Percentiles rank a stretch among this genome's conserved stretches.
Conservation (phyloP, 1,284 basidiomycete species). For the Cutaneotrichosporon arboriforme region DNA sequence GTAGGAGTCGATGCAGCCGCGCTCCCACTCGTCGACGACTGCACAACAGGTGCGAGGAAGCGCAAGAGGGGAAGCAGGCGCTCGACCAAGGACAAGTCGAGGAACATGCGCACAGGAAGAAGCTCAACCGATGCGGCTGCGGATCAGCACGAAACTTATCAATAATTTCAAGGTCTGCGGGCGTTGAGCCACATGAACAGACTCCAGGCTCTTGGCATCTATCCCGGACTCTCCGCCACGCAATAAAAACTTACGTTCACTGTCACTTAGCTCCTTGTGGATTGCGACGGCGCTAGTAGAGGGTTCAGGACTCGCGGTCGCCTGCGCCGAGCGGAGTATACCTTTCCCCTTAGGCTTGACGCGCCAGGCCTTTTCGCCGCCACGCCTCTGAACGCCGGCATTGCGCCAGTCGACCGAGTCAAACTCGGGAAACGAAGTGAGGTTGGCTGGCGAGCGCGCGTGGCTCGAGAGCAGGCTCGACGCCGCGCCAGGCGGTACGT, state of each 20-base stretch:
- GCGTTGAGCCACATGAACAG: too few species aligned
- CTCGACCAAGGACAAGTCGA: constrained; percentile 60
- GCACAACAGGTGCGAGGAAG: constrained; percentile 29
- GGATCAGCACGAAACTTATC: constrained; percentile 4
- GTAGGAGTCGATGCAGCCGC: background rate
- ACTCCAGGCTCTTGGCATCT: too few species aligned
- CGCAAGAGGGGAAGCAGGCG: constrained; percentile 41
- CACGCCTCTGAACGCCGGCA: constrained; percentile 25
- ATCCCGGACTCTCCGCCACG: too few species aligned
- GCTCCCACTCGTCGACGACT: constrained; percentile 1
- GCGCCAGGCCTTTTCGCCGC: constrained; percentile 40
- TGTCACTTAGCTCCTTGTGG: constrained; percentile 14
- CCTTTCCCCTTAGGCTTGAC: constrained; percentile 30
- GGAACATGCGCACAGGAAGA: constrained; percentile 63
- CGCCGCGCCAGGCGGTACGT: constrained; percentile 21
- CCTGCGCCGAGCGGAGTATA: constrained; percentile 25
- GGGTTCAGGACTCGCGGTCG: constrained; percentile 10
- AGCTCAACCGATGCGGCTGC: constrained; percentile 39
- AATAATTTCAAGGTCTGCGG: too few species aligned
- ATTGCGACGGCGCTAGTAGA: constrained; percentile 22
- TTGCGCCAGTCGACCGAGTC: constrained; percentile 45
- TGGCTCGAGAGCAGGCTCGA: constrained; percentile 11
- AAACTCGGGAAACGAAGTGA: constrained; percentile 34
- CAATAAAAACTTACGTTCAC: constrained; percentile 21
- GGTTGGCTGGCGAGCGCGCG: constrained; percentile 5